Percentiles rank a stretch among this genome's conserved stretches.
These are phyloP conservation scores for Phyllosticta citrichinensis DNA, from an alignment of 2,329 filamentous ascomycete species.

Conservation along the genomic window DNA sequence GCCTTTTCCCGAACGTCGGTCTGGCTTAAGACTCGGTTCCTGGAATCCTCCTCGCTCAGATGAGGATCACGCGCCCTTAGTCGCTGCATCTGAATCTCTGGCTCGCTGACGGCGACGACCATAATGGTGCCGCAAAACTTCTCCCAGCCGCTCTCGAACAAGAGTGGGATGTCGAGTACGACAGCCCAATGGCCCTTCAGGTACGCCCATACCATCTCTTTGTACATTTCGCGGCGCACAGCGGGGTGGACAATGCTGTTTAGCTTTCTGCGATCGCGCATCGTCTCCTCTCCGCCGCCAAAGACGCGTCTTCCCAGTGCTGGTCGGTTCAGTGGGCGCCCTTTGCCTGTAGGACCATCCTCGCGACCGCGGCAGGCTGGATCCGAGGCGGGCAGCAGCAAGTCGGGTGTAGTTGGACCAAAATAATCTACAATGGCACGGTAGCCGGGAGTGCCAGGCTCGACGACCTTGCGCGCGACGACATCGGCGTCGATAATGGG, in stretches of 20 bases:
- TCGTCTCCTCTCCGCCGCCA: constrained; percentile 60
- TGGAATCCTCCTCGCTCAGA: constrained; percentile 73
- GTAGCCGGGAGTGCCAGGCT: constrained; percentile 81
- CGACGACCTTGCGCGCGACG: constrained; percentile 85
- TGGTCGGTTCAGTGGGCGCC: constrained; percentile 71
- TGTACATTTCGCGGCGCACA: constrained; percentile 74
- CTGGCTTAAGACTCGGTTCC: constrained; percentile 78
- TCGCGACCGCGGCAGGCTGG: constrained; percentile 36
- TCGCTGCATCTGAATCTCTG: constrained; percentile 70
- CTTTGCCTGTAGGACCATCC: constrained; percentile 49
- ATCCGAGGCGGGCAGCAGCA: constrained; percentile 54
- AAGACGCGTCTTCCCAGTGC: constrained; percentile 81
- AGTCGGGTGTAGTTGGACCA: constrained; percentile 69
- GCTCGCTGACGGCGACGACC: constrained; percentile 76
- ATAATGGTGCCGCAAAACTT: constrained; percentile 73
- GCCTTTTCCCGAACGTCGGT: constrained; percentile 79
- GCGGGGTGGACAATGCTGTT: constrained; percentile 91
- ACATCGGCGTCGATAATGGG: constrained; percentile 92
- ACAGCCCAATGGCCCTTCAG: constrained; percentile 74
- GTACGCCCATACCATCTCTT: constrained; percentile 61
- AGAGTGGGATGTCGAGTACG: constrained; percentile 79
- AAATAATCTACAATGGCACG: constrained; percentile 74
- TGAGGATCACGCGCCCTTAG: constrained; percentile 67
- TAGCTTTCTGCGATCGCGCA: constrained; percentile 62
- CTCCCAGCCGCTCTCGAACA: constrained; percentile 86